These are phyloP conservation scores for Xylaria grammica DNA, from an alignment of 495 filamentous ascomycete species.

Conservation along the genomic window DNA sequence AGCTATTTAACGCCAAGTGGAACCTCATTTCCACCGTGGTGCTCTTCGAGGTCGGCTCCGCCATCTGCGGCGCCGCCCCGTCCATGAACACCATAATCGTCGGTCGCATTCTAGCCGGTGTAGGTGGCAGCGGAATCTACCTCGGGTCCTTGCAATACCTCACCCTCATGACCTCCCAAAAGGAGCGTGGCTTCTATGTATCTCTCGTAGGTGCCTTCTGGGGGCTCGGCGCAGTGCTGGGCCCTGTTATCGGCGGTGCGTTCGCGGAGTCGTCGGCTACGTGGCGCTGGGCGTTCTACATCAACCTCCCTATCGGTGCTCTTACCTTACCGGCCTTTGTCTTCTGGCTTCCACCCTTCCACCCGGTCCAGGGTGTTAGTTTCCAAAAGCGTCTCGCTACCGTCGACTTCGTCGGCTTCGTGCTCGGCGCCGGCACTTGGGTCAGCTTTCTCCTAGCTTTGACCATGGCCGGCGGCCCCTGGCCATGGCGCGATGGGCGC, in stretches of 20 bases:
- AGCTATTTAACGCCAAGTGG: conserved; percentile 55
- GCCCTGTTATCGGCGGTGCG: conserved; percentile 65
- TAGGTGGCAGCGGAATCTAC: conserved; percentile 55
- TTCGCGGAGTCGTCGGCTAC: conserved; percentile 53
- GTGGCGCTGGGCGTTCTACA: conserved; percentile 69
- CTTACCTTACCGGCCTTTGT: conserved; percentile 57
- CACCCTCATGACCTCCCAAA: conserved; percentile 44
- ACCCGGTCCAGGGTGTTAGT: conserved; percentile 4
- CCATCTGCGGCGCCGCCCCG: conserved; percentile 58
- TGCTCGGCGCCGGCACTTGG: conserved; percentile 52
- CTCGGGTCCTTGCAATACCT: conserved; percentile 49
- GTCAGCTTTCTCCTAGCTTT: conserved; percentile 55
- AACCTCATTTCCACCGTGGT: conserved; percentile 49
- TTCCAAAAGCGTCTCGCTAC: not conserved
- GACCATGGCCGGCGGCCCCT: conserved; percentile 56
- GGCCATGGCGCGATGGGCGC: conserved; percentile 54
- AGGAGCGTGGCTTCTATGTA: conserved; percentile 49
- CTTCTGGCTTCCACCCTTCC: conserved; percentile 49
- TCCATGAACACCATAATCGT: conserved; percentile 54
- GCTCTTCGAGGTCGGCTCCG: conserved; percentile 56
- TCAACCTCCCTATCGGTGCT: conserved; percentile 64
- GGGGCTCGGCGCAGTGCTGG: conserved; percentile 56
- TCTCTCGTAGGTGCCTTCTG: conserved; percentile 43
- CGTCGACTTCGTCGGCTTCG: conserved; percentile 51
- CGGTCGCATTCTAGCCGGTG: conserved; percentile 44